Evolutionary conservation across 805 yeast species (phyloP).

Genomic region (Zygosaccharomyces bisporus): DNA sequence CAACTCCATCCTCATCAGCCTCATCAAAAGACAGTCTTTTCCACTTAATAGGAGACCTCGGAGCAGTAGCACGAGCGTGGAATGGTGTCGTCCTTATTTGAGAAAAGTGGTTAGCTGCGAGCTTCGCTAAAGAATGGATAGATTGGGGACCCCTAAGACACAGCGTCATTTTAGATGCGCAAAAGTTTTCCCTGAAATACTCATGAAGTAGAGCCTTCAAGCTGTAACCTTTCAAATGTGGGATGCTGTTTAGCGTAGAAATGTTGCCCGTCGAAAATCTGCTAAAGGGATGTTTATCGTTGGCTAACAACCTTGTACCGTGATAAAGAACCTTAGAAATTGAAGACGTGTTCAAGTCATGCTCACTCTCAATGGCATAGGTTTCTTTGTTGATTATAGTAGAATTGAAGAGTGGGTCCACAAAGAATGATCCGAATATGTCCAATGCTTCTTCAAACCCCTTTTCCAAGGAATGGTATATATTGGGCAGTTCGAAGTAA

Average conservation of each 20-base stretch:
- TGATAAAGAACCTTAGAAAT: conserved; percentile 52
- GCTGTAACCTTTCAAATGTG: conserved; percentile 35
- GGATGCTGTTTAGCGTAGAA: conserved; percentile 43
- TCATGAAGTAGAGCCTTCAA: conserved; percentile 37
- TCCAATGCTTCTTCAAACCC: conserved; percentile 45
- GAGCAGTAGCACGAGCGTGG: background rate
- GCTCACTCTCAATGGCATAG: conserved; percentile 63
- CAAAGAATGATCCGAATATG: conserved; percentile 51
- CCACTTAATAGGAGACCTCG: conserved; percentile 6
- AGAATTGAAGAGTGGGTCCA: conserved; percentile 47
- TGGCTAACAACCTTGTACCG: conserved; percentile 51
- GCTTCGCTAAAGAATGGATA: conserved; percentile 49
- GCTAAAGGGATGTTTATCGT: conserved; percentile 48
- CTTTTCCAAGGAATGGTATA: conserved; percentile 33
- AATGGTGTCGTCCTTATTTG: conserved; percentile 26
- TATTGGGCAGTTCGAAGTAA: conserved; percentile 56
- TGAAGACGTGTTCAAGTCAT: conserved; percentile 47
- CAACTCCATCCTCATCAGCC: conserved; percentile 5
- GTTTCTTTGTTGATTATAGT: conserved; percentile 48
- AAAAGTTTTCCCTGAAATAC: conserved; percentile 43
- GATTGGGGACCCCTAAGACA: conserved; percentile 68
- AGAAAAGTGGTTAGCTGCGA: conserved; percentile 45
- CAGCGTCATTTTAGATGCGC: conserved; percentile 49
- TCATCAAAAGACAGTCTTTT: background rate
- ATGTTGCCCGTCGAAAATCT: conserved; percentile 64